These are phyloP conservation scores for Citrus hindsii DNA, from an alignment of 345 rosid species.

Conservation along the genomic window DNA sequence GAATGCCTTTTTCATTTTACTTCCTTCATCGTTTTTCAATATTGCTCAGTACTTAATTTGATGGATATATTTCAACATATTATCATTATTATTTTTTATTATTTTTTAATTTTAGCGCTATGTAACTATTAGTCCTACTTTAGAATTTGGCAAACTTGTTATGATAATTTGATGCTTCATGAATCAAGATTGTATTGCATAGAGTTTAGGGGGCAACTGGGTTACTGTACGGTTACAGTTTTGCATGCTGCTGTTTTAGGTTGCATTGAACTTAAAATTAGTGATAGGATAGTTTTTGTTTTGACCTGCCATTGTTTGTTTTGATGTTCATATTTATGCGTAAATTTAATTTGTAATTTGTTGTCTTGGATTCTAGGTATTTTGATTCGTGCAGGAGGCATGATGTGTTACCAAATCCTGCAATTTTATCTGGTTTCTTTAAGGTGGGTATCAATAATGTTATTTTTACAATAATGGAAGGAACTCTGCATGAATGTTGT, in stretches of 20 bases:
- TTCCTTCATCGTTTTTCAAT: not conserved
- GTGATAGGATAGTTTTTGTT: not conserved
- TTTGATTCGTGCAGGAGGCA: conserved; percentile 55
- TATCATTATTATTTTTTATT: no score
- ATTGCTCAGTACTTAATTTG: not conserved
- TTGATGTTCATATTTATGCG: not conserved
- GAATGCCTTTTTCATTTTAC: no score
- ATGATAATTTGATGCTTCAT: not conserved
- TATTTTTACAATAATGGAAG: no score
- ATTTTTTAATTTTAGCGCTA: not conserved
- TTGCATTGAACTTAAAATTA: not conserved
- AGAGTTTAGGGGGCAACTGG: not conserved
- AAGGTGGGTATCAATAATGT: conserved; percentile 42
- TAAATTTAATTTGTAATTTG: not conserved
- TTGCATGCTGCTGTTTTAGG: not conserved
- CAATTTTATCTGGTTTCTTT: conserved; percentile 53
- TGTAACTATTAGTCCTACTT: not conserved
- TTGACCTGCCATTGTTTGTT: not conserved
- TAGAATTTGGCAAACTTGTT: not conserved
- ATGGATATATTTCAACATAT: not conserved
- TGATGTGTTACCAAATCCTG: conserved; percentile 48
- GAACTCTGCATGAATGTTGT: not conserved
- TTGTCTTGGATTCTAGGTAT: conserved; percentile 46
- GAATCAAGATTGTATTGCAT: not conserved
- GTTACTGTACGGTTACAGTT: not conserved